A percentile compares a stretch with the other conserved stretches of the same genome.
These are phyloP conservation scores for Trichosporon coremiiforme DNA, from an alignment of 1,284 basidiomycete species.

Conservation along the genomic window DNA sequence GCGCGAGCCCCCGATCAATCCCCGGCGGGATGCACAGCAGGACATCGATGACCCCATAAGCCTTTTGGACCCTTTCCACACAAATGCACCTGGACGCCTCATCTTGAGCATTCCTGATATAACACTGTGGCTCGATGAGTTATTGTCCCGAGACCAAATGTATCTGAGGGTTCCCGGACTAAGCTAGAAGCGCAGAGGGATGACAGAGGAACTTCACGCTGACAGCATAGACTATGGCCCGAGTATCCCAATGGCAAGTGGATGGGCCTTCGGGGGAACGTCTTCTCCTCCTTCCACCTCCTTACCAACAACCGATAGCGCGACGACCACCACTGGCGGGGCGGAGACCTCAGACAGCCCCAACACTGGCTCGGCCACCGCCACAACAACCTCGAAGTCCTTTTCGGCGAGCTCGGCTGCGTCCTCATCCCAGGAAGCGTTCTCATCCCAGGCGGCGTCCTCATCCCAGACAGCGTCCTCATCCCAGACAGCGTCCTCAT, in stretches of 20 bases:
- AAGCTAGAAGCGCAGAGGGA: background rate
- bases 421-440: background rate
- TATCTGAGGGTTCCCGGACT: background rate
- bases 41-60: slow-evolving; percentile 5
- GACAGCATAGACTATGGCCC: slow-evolving; percentile 35
- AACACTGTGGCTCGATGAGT: slow-evolving; percentile 17
- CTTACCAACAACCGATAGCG: background rate
- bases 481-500: background rate
- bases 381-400: background rate
- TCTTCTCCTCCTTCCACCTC: slow-evolving; percentile 25
- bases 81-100: slow-evolving; percentile 17
- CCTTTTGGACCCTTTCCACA: slow-evolving; percentile 21
- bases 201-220: background rate
- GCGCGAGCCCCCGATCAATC: too few relatives aligned
- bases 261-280: slow-evolving; percentile 37
- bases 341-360: background rate
- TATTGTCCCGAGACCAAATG: slow-evolving; percentile 13
- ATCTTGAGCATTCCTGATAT: slow-evolving; percentile 8
- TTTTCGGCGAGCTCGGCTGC: background rate
- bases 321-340: background rate
- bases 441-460: slow-evolving; percentile 1
- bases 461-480: background rate
- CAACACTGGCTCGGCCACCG: background rate
- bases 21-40: slow-evolving; percentile 10
- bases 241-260: slow-evolving; percentile 35